Base-by-base conservation (phyloP, 1,284 basidiomycete genomes). In the Phellopilus nigrolimitatus region DNA sequence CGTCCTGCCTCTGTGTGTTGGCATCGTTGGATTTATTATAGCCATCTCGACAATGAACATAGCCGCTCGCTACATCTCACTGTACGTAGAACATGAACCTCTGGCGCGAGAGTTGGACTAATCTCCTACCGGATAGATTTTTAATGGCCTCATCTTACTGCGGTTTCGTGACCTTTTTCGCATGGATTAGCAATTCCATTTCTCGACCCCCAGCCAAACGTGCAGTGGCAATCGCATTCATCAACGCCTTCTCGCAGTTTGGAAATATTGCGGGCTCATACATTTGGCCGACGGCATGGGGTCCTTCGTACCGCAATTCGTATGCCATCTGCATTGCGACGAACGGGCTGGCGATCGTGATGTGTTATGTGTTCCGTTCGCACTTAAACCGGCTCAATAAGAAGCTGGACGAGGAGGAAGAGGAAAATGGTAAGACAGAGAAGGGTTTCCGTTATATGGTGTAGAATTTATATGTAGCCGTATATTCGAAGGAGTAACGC, bases 251-350 rank as follows among this genome's bases (percentile, higher is more conserved):
- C 60, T 80, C 80, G n/a, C 79, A 84, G 57, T 68, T 86, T 2
- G 87, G 88, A 1, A 90, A 91, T 63, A 72, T 90, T 38, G 68
- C 77, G 44, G 87, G 88, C 59, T 86, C 88, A 73, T 91, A 73
- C 52, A 62, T 71, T 12, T 75, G 71, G 71, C 71, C 68, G 13
- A 64, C 57, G 42, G 55, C 31, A 13, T 75, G 71, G 71, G 73
- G 72, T 2, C 71, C 70, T 2, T 68, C 68, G 0, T 75, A 75
- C 54, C 57, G 62, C 3, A 63, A 69, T 19, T 71, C 69, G 2
- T 75, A 71, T 53, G 65, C 59, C 40, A 53, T 53, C 24, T 53
- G 52, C 64, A 75, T 79, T 63, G 74, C 76, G 34, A 68, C 69
- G 41, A 71, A 64, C 44, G 68, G 67, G 0, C 55, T 73, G 37